Conservation (phyloP, 306 rosid genomes). For the Astragalus glycyphyllos region DNA sequence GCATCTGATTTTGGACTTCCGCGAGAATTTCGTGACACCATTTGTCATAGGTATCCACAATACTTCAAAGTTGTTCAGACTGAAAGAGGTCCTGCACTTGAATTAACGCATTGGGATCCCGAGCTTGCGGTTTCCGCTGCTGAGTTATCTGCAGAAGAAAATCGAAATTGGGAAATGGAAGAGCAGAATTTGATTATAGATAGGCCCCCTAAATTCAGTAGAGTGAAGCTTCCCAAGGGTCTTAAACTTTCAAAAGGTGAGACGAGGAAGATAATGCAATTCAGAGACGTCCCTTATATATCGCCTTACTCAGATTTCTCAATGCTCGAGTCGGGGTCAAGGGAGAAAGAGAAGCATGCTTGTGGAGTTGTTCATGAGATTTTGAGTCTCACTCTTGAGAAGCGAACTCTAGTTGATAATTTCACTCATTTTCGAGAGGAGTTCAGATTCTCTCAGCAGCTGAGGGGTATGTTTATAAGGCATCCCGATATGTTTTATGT, state of each 20-base stretch:
- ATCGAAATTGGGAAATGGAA: slow-evolving; percentile 60
- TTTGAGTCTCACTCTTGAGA: slow-evolving; percentile 85
- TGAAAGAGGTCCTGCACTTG: slow-evolving; percentile 76
- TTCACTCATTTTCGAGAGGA: slow-evolving; percentile 93
- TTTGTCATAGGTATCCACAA: slow-evolving; percentile 82
- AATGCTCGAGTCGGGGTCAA: slow-evolving; percentile 59
- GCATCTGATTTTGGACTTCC: slow-evolving; percentile 80
- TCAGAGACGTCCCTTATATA: slow-evolving; percentile 79
- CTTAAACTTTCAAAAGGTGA: slow-evolving; percentile 83
- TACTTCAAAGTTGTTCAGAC: slow-evolving; percentile 81
- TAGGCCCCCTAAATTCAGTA: slow-evolving; percentile 73
- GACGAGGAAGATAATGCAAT: slow-evolving; percentile 69
- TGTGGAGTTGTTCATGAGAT: slow-evolving; percentile 90
- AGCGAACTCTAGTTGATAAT: slow-evolving; percentile 81
- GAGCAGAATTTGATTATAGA: slow-evolving; percentile 83
- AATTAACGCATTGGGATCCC: slow-evolving; percentile 92
- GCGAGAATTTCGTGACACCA: slow-evolving; percentile 76
- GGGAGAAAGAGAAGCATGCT: slow-evolving; percentile 85
- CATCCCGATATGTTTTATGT: slow-evolving; percentile 94
- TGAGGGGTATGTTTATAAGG: slow-evolving; percentile 87
- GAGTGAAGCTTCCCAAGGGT: slow-evolving; percentile 80
- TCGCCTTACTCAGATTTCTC: slow-evolving; percentile 91
- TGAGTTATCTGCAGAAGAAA: slow-evolving; percentile 79
- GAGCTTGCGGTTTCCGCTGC: slow-evolving; percentile 90
- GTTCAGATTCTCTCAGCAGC: slow-evolving; percentile 86